These are phyloP conservation scores for Prunus kanzakura DNA, from an alignment of 306 rosid genomes.

Conservation along the genomic window DNA sequence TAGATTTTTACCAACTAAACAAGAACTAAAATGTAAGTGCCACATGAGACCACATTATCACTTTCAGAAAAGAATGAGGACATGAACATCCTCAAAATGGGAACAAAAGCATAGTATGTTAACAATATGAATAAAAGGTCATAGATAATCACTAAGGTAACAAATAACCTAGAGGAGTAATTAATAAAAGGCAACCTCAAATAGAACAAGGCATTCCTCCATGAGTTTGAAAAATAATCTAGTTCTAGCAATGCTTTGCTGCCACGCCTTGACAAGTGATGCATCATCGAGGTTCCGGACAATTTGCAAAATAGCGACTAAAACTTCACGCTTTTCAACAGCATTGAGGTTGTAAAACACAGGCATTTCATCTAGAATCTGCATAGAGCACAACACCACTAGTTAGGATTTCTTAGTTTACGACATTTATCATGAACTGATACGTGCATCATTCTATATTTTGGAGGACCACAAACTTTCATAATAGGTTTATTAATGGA, in stretches of 20 bases:
- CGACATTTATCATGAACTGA: not conserved
- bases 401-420: slow-evolving; percentile 3
- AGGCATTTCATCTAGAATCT: slow-evolving; percentile 98
- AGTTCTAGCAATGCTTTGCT: slow-evolving; percentile 91
- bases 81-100: not conserved
- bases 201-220: slow-evolving; percentile 86
- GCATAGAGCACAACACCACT: slow-evolving; percentile 30
- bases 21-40: too few species aligned
- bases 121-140: not conserved
- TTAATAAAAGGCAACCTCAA: slow-evolving; percentile 60
- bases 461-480: not conserved
- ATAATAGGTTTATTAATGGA: not conserved
- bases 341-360: slow-evolving; percentile 91
- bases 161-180: not conserved
- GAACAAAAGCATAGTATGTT: not conserved
- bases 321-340: slow-evolving; percentile 91
- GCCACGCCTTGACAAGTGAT: slow-evolving; percentile 95
- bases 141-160: not conserved
- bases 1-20: too few species aligned
- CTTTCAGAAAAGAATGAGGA: too few species aligned
- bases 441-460: not conserved
- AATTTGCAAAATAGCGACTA: slow-evolving; percentile 81
- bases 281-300: slow-evolving; percentile 93
- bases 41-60: too few species aligned
- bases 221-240: slow-evolving; percentile 96